These are phyloP conservation scores for Whalleya microplaca DNA, from an alignment of 2,329 filamentous ascomycete species.

Conservation along the genomic window DNA sequence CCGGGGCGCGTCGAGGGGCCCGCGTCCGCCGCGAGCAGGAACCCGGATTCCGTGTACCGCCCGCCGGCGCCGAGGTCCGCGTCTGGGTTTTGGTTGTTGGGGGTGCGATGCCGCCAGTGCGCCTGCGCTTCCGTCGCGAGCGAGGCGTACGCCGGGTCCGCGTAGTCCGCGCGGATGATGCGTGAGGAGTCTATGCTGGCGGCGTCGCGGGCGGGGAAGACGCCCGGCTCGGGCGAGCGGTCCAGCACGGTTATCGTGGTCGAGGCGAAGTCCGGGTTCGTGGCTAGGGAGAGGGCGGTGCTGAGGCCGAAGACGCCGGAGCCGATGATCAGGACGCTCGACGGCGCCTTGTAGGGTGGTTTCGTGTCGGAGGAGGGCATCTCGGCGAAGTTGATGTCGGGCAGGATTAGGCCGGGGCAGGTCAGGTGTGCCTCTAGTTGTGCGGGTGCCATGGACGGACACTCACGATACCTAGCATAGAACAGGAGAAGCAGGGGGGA, in stretches of 20 bases:
- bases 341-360: conserved; percentile 20
- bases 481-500: too few relatives aligned
- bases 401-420: conserved; percentile 6
- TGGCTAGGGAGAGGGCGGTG: conserved; percentile 68
- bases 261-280: conserved; percentile 57
- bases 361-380: background rate
- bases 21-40: conserved; percentile 64
- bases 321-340: conserved; percentile 67
- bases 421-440: too few relatives aligned
- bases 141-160: conserved; percentile 73
- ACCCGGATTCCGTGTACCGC: conserved; percentile 71
- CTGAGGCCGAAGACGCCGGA: conserved; percentile 52
- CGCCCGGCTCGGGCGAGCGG: conserved; percentile 49
- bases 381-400: conserved; percentile 1
- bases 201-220: conserved; percentile 64
- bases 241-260: conserved; percentile 64
- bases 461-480: too few relatives aligned
- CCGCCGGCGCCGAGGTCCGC: conserved; percentile 62
- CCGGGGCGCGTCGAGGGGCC: conserved; percentile 40
- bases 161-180: conserved; percentile 77
- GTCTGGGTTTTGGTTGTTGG: conserved; percentile 59
- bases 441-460: too few relatives aligned
- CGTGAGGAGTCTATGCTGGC: conserved; percentile 66
- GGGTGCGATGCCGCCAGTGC: conserved; percentile 63
- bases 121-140: conserved; percentile 73